Percentiles rank a stretch among this genome's conserved stretches.
These are phyloP conservation scores for Pseudonectria foliicola DNA, from an alignment of 2,329 filamentous ascomycete species.

Conservation along the genomic window DNA sequence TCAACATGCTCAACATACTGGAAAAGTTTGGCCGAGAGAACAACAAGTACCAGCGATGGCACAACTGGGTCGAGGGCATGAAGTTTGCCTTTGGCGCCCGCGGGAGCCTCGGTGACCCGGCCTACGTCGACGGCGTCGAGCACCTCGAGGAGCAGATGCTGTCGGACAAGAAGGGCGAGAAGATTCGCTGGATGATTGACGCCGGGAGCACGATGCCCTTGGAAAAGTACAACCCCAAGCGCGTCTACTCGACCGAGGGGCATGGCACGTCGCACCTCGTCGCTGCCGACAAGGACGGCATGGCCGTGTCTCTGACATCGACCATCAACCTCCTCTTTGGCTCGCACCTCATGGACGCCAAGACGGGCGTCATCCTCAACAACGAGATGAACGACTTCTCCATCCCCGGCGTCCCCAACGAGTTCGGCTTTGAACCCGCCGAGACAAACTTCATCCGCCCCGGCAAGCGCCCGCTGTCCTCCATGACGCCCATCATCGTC, in stretches of 20 bases:
- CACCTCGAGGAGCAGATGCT: slow-evolving; percentile 64
- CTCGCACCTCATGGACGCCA: slow-evolving; percentile 67
- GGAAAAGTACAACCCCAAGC: slow-evolving; percentile 63
- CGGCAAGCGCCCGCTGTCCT: slow-evolving; percentile 75
- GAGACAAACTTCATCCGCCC: slow-evolving; percentile 75
- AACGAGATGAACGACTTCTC: slow-evolving; percentile 76
- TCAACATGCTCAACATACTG: slow-evolving; percentile 75
- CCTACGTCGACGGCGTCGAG: slow-evolving; percentile 57
- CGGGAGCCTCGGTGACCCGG: slow-evolving; percentile 74
- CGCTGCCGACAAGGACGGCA: slow-evolving; percentile 62
- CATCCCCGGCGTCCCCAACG: slow-evolving; percentile 68
- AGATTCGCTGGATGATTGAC: slow-evolving; percentile 59
- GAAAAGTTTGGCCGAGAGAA: slow-evolving; percentile 63
- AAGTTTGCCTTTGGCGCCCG: slow-evolving; percentile 80
- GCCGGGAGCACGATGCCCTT: slow-evolving; percentile 67
- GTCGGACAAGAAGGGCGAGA: slow-evolving; percentile 47
- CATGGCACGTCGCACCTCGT: slow-evolving; percentile 71
- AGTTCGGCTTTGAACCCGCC: slow-evolving; percentile 78
- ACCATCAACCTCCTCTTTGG: slow-evolving; percentile 88
- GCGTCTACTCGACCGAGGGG: slow-evolving; percentile 59
- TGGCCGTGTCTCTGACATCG: slow-evolving; percentile 76
- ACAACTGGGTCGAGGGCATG: slow-evolving; percentile 82
- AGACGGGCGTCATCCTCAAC: slow-evolving; percentile 75
- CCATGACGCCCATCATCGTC: slow-evolving; percentile 72
- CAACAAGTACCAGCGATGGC: slow-evolving; percentile 61